Evolutionary conservation across 805 yeast species (phyloP).

Genomic region (Hanseniaspora singularis): DNA sequence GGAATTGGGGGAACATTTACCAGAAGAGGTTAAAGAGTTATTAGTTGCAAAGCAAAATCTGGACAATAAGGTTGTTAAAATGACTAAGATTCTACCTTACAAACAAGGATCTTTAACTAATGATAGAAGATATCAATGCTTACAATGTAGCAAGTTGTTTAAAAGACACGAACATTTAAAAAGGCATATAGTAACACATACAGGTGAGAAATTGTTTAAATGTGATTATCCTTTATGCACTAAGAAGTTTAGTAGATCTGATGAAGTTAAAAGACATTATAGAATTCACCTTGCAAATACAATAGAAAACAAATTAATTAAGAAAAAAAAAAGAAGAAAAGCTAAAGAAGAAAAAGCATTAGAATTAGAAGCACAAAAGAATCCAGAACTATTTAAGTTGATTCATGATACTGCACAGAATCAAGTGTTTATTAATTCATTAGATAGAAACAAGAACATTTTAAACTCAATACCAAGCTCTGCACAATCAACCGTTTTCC

Average conservation of each 20-base stretch:
- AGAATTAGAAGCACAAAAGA: background rate
- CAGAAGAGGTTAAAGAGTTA: no score
- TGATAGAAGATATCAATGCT: conserved; percentile 48
- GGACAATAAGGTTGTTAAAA: background rate
- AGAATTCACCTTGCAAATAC: conserved; percentile 61
- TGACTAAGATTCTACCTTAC: conserved; percentile 1
- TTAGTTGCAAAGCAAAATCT: background rate
- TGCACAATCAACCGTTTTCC: no score
- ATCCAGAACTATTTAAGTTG: background rate
- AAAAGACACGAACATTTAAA: conserved; percentile 85
- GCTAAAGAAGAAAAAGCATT: background rate
- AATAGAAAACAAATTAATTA: conserved; percentile 33
- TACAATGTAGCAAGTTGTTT: conserved; percentile 74
- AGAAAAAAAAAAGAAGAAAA: background rate
- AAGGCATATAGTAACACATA: conserved; percentile 81
- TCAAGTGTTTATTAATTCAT: no score
- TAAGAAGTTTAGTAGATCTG: conserved; percentile 67
- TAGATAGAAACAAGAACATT: no score
- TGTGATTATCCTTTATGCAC: conserved; percentile 77
- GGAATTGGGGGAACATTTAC: no score
- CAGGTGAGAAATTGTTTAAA: conserved; percentile 85
- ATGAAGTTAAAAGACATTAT: conserved; percentile 76
- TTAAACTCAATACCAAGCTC: no score
- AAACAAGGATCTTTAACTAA: background rate
- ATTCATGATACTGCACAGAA: conserved; percentile 1